Base-by-base conservation (phyloP, 202 grass and related monocot genomes). In the Zoysia matrella region DNA sequence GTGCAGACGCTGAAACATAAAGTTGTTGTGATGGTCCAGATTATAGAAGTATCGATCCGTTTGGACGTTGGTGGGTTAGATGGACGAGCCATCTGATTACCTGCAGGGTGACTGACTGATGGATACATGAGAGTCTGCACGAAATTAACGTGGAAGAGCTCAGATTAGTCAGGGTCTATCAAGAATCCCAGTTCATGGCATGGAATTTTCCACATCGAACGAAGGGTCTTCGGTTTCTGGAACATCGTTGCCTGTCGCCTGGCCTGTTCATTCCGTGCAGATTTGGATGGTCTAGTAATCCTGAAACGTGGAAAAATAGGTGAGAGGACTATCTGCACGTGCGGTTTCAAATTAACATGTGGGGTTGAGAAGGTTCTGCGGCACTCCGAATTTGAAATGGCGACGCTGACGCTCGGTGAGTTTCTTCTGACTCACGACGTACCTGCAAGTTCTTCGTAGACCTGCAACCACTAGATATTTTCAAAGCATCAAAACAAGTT, bases 371-470 rank as follows among this genome's bases (percentile, higher is more conserved):
- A 47, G 53, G 65, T 77, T 52, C 81, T 65, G 5, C 69, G 5
- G 76, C 76, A 45, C 54, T 42, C 70, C 62, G 51, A 76, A 67
- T 60, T 89, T 81, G 76, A 81, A 71, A 81, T 39, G 7, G 41
- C 2, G 2, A 55, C 1, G 3, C 52, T 0, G 60, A 74, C 45
- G 53, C 70, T 63, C 3, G 10, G 49, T 9, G 46, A 52, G n/a
- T 18, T 16, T 55, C 7, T 62, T 71, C 71, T 65, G 67, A 42
- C 18, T 45, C 61, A 61, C 4, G 1, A 2, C 14, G 22, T 22
- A 22, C 22, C 64, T 76, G 49, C 49, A 80, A 65, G 45, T 15
- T 64, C 47, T 53, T 11, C 12, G 51, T 15, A 22, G 48, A 65
- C 47, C 70, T 71, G 71, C 64, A 57, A 65, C 45, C 57, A 71